Percentiles rank a stretch among this genome's conserved stretches.
Evolutionary conservation across 2,329 filamentous ascomycete species (phyloP).

Genomic region (Volutella citrinella): DNA sequence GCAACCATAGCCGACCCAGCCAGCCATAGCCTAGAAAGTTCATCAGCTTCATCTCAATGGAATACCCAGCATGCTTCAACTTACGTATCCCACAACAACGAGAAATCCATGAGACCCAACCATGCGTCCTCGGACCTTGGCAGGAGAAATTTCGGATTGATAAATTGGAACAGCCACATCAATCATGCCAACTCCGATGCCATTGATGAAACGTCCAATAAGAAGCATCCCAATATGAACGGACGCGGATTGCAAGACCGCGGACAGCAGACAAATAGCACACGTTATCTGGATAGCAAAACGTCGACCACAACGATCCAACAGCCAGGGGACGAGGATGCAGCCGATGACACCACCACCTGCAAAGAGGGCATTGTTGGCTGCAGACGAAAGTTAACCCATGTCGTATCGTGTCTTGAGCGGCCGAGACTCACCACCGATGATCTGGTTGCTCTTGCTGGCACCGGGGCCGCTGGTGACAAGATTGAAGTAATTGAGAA

Average conservation of each 20-base stretch:
- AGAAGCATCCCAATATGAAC: not conserved
- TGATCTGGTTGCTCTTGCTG: not conserved
- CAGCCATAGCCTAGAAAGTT: not conserved
- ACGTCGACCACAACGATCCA: conserved; percentile 1
- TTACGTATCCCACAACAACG: not conserved
- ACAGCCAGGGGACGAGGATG: not conserved
- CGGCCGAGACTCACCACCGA: not conserved
- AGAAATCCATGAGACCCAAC: not conserved
- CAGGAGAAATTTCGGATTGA: not conserved
- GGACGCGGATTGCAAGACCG: not conserved
- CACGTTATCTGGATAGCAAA: conserved; percentile 1
- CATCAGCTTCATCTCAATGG: too few relatives aligned
- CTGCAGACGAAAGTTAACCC: not conserved
- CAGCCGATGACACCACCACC: conserved; percentile 1
- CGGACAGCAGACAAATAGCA: not conserved
- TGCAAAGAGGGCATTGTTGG: conserved; percentile 3
- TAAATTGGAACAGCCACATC: not conserved
- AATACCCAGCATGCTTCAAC: too few relatives aligned
- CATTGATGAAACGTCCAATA: not conserved
- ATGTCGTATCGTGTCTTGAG: not conserved
- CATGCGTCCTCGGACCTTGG: conserved; percentile 1
- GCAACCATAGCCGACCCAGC: conserved; percentile 3
- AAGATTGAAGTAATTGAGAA: conserved; percentile 1
- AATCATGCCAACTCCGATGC: not conserved
- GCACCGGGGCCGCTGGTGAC: conserved; percentile 2